These are phyloP conservation scores for Ceratobasidium sp. DNA, from an alignment of 1,284 basidiomycete species.

Conservation along the genomic window DNA sequence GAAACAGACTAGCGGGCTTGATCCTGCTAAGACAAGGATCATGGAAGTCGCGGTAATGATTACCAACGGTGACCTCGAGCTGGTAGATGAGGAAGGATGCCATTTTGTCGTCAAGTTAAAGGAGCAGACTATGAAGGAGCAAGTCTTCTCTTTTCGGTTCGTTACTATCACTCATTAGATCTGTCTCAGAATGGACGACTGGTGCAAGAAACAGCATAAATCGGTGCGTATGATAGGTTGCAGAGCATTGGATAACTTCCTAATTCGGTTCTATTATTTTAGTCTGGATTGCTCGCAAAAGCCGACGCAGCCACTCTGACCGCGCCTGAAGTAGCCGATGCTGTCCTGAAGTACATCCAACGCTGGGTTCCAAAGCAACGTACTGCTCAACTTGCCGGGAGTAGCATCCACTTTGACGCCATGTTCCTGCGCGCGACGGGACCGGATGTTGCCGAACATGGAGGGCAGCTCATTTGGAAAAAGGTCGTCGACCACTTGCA, in stretches of 20 bases:
- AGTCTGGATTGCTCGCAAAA: slow-evolving; percentile 80
- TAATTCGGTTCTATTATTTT: not conserved
- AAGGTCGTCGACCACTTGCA: slow-evolving; percentile 25
- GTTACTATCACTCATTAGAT: not conserved
- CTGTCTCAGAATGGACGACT: slow-evolving; percentile 75
- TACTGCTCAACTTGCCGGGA: slow-evolving; percentile 80
- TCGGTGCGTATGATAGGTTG: slow-evolving; percentile 61
- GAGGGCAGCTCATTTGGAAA: slow-evolving; percentile 20
- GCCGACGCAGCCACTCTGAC: slow-evolving; percentile 74
- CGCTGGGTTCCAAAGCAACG: slow-evolving; percentile 75
- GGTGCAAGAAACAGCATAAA: slow-evolving; percentile 81
- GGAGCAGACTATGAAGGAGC: slow-evolving; percentile 72
- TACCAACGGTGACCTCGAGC: slow-evolving; percentile 82
- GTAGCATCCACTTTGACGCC: slow-evolving; percentile 82
- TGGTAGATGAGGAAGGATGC: slow-evolving; percentile 77
- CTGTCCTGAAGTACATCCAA: slow-evolving; percentile 77
- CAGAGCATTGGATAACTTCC: no score
- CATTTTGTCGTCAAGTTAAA: slow-evolving; percentile 77
- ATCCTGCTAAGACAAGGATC: slow-evolving; percentile 75
- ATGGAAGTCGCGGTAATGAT: slow-evolving; percentile 82
- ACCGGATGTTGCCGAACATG: slow-evolving; percentile 69
- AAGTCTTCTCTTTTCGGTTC: slow-evolving; percentile 52
- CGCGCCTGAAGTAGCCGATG: slow-evolving; percentile 66
- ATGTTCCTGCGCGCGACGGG: slow-evolving; percentile 79
- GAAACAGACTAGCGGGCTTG: slow-evolving; percentile 75